phyloP scores from a whole-genome alignment of 2,329 filamentous ascomycete genomes.

The Clonostachys sp. region DNA sequence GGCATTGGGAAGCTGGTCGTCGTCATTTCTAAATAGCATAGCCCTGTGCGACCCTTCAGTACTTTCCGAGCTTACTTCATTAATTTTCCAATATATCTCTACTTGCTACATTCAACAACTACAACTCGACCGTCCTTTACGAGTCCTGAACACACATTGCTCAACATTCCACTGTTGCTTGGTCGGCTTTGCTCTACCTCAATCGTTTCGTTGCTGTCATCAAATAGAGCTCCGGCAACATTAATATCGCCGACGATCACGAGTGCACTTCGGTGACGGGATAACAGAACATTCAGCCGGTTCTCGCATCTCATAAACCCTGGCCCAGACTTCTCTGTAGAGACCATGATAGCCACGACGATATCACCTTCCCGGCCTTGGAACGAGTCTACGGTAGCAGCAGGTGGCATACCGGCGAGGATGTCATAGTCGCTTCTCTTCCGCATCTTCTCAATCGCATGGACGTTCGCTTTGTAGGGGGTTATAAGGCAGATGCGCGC shows the following conservation, averaged over 20 bases:
- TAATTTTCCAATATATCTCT: too few species aligned
- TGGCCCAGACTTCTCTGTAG: neutral
- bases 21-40: conserved; percentile 16
- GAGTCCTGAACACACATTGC: too few species aligned
- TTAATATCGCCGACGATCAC: conserved; percentile 1
- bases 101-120: too few species aligned
- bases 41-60: too few species aligned
- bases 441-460: neutral
- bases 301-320: neutral
- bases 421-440: neutral
- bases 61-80: too few species aligned
- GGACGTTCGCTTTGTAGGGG: neutral
- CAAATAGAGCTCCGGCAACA: too few species aligned
- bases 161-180: too few species aligned
- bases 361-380: neutral
- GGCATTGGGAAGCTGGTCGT: conserved; percentile 37
- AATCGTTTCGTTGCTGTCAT: too few species aligned
- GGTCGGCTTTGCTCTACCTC: too few species aligned
- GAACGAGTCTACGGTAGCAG: conserved; percentile 1
- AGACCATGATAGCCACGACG: neutral
- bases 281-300: neutral
- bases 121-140: too few species aligned
- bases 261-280: neutral
- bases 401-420: neutral
- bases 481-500: neutral